These are phyloP conservation scores for Leccinum huronense DNA, from an alignment of 1,284 basidiomycete species.

Conservation along the genomic window DNA sequence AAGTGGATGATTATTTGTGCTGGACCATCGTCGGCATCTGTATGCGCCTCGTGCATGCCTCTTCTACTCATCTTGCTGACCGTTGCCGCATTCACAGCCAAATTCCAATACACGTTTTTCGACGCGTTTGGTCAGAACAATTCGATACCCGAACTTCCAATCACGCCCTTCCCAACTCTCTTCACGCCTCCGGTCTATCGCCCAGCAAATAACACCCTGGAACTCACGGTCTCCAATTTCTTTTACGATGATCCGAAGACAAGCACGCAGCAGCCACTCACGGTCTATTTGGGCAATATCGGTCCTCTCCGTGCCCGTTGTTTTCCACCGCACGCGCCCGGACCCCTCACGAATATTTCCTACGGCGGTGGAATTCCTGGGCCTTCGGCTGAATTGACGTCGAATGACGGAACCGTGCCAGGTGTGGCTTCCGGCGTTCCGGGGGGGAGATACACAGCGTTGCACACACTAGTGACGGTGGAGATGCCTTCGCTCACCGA, in stretches of 20 bases:
- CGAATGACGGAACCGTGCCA: conserved; percentile 35
- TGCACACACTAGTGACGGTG: conserved; percentile 76
- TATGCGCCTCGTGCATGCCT: conserved; percentile 45
- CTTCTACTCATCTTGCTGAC: conserved; percentile 21
- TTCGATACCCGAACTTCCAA: conserved; percentile 70
- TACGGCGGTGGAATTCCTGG: conserved; percentile 46
- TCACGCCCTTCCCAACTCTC: conserved; percentile 87
- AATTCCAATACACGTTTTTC: conserved; percentile 94
- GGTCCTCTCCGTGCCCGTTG: conserved; percentile 76
- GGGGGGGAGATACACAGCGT: conserved; percentile 49
- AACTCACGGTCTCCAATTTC: conserved; percentile 83
- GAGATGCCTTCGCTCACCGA: conserved; percentile 72
- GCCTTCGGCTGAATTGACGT: conserved; percentile 30
- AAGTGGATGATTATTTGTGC: conserved; percentile 91
- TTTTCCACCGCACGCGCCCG: conserved; percentile 65
- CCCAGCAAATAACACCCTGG: conserved; percentile 68
- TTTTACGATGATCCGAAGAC: conserved; percentile 72
- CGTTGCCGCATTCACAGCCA: conserved; percentile 49
- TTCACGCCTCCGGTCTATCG: conserved; percentile 79
- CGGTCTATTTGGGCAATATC: conserved; percentile 86
- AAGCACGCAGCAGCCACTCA: conserved; percentile 63
- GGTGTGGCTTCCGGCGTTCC: conserved; percentile 31
- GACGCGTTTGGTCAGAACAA: conserved; percentile 81
- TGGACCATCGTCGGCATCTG: conserved; percentile 97
- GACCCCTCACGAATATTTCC: conserved; percentile 59